Conservation (phyloP, 495 filamentous ascomycete genomes). For the Achaetomiella virescens region DNA sequence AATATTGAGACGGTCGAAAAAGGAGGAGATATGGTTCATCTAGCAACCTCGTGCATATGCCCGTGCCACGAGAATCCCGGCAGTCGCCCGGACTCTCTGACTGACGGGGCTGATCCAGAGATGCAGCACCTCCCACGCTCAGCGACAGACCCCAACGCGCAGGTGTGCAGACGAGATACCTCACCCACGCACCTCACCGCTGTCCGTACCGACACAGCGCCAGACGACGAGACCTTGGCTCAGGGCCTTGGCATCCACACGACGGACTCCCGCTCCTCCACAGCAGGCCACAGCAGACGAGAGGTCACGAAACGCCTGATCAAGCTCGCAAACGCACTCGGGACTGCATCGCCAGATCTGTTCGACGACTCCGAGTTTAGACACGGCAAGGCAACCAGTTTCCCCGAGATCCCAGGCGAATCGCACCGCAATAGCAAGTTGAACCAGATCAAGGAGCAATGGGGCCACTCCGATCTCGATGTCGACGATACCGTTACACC, state of each 20-base stretch:
- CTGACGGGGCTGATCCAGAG: neutral
- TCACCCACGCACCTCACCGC: neutral
- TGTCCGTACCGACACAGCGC: neutral
- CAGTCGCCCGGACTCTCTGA: neutral
- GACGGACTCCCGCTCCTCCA: slow-evolving; percentile 4
- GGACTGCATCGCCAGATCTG: slow-evolving; percentile 33
- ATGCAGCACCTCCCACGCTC: slow-evolving; percentile 1
- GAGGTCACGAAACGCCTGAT: slow-evolving; percentile 37
- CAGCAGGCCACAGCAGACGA: slow-evolving; percentile 30
- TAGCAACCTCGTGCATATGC: slow-evolving; percentile 21
- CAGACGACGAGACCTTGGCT: neutral
- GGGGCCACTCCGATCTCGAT: slow-evolving; percentile 20
- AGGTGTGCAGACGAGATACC: neutral
- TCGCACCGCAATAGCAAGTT: slow-evolving; percentile 36
- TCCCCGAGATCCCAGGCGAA: slow-evolving; percentile 49
- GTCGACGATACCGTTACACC: neutral
- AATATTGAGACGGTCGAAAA: slow-evolving; percentile 17
- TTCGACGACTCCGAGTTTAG: slow-evolving; percentile 46
- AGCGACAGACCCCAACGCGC: neutral
- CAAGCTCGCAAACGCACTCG: slow-evolving; percentile 31
- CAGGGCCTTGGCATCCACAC: neutral
- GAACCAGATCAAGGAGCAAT: slow-evolving; percentile 33
- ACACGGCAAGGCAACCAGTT: slow-evolving; percentile 36
- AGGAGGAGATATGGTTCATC: neutral
- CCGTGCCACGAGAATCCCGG: slow-evolving; percentile 13